phyloP scores from a whole-genome alignment of 2,329 filamentous ascomycete species.

The Penicillium sclerotiorum region DNA sequence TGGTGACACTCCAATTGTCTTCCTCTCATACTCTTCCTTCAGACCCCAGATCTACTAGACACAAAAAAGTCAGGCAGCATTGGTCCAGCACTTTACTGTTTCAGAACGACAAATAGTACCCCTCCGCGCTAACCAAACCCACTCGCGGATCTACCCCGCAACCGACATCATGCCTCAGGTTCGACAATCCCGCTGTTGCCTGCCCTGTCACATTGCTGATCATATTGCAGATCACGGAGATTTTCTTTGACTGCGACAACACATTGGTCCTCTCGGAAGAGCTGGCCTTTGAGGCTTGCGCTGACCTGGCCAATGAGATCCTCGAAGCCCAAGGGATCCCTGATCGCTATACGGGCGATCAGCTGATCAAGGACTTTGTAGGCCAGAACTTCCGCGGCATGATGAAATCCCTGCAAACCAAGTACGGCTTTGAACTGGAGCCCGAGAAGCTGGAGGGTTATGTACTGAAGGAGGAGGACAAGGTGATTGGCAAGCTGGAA shows the following conservation, averaged over 20 bases:
- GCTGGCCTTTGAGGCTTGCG: slow-evolving; percentile 88
- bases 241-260: slow-evolving; percentile 80
- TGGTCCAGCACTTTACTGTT: background rate
- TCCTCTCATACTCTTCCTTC: background rate
- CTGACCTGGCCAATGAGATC: slow-evolving; percentile 85
- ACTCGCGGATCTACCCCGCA: background rate
- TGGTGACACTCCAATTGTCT: background rate
- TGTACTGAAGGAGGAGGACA: slow-evolving; percentile 76
- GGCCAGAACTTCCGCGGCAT: slow-evolving; percentile 95
- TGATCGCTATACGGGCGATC: slow-evolving; percentile 73
- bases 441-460: slow-evolving; percentile 71
- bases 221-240: slow-evolving; percentile 61
- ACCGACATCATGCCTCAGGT: slow-evolving; percentile 40
- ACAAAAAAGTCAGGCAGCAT: too few species aligned
- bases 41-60: background rate
- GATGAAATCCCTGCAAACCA: slow-evolving; percentile 74
- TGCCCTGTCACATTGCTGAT: slow-evolving; percentile 19
- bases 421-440: slow-evolving; percentile 71
- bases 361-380: slow-evolving; percentile 83
- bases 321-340: slow-evolving; percentile 66
- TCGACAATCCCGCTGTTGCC: slow-evolving; percentile 10
- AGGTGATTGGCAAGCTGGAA: slow-evolving; percentile 79
- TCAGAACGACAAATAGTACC: slow-evolving; percentile 3
- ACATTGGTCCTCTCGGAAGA: slow-evolving; percentile 91
- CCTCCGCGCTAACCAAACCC: background rate